Conservation (phyloP, 805 yeast genomes). For the Starmerella bombicola region DNA sequence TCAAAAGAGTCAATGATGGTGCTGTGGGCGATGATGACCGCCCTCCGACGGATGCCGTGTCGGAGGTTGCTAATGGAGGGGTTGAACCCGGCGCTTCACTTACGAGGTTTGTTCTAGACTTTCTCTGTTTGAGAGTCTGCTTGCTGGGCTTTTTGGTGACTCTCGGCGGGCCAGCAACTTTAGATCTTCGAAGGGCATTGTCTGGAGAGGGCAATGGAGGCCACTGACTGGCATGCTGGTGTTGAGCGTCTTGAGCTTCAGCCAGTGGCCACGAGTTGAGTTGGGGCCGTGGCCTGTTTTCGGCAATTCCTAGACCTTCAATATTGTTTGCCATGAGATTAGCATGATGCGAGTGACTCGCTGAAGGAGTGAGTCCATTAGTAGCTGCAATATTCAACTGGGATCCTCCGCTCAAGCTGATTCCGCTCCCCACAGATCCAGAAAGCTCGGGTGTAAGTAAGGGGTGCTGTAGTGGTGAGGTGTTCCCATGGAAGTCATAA, state of each 20-base stretch:
- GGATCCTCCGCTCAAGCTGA: constrained; percentile 5
- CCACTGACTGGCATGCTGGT: constrained; percentile 3
- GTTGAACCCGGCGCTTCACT: too few species aligned
- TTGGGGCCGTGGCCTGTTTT: constrained; percentile 1
- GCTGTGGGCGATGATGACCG: too few species aligned
- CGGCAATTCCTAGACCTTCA: constrained; percentile 19
- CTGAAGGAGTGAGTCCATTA: neutral
- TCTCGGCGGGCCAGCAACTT: constrained; percentile 8
- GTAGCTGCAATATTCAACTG: neutral
- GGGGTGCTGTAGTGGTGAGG: constrained; percentile 5
- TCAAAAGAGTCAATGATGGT: too few species aligned
- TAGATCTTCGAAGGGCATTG: constrained; percentile 2
- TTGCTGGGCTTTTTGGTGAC: constrained; percentile 18
- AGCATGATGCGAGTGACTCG: neutral
- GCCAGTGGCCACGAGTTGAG: neutral
- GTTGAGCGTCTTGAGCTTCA: neutral
- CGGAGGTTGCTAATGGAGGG: too few species aligned
- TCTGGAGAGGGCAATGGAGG: constrained; percentile 11
- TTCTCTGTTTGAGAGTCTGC: constrained; percentile 10
- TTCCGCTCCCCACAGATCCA: constrained; percentile 11
- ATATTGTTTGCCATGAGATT: constrained; percentile 6
- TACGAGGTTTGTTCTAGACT: constrained; percentile 12
- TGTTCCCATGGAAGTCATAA: constrained; percentile 10
- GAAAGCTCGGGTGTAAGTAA: constrained; percentile 14
- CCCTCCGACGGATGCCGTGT: too few species aligned